Conservation (phyloP, 495 filamentous ascomycete genomes). For the Entonaema liquescens region DNA sequence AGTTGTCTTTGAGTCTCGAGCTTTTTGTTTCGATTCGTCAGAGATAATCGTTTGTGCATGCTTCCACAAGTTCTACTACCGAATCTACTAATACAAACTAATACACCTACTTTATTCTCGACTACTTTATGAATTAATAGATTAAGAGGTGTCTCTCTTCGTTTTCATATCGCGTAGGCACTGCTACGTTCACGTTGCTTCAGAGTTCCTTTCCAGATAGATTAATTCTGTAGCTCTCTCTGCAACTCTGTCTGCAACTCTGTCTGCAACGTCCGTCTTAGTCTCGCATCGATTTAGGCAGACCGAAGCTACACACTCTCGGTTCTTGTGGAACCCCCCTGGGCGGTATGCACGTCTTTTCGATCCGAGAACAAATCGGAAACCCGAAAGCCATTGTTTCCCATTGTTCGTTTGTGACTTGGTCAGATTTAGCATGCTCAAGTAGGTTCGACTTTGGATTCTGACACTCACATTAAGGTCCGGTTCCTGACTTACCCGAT, state of each 20-base stretch:
- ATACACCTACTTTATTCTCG: slow-evolving; percentile 2
- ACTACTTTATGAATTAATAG: too few relatives aligned
- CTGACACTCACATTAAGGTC: slow-evolving; percentile 27
- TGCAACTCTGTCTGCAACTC: background rate
- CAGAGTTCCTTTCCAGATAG: slow-evolving; percentile 16
- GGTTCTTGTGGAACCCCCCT: slow-evolving; percentile 28
- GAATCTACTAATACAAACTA: background rate
- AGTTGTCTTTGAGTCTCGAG: slow-evolving; percentile 1
- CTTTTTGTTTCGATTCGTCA: slow-evolving; percentile 27
- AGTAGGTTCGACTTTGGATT: slow-evolving; percentile 6
- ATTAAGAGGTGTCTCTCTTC: background rate
- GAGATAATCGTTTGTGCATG: slow-evolving; percentile 27
- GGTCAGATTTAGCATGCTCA: slow-evolving; percentile 3
- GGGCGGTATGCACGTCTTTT: slow-evolving; percentile 40
- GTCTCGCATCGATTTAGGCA: slow-evolving; percentile 35
- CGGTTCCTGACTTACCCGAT: slow-evolving; percentile 38
- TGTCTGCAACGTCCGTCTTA: background rate
- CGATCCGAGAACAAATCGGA: slow-evolving; percentile 42
- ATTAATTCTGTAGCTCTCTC: slow-evolving; percentile 28
- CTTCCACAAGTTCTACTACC: background rate
- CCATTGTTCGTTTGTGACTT: background rate
- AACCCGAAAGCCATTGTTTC: slow-evolving; percentile 24
- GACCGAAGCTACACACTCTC: slow-evolving; percentile 41
- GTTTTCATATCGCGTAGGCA: background rate
- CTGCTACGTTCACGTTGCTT: slow-evolving; percentile 5